Percentiles rank a stretch among this genome's conserved stretches.
Evolutionary conservation across 768 basidiomycete species (phyloP).

Genomic region (Naematelia aurantialba): DNA sequence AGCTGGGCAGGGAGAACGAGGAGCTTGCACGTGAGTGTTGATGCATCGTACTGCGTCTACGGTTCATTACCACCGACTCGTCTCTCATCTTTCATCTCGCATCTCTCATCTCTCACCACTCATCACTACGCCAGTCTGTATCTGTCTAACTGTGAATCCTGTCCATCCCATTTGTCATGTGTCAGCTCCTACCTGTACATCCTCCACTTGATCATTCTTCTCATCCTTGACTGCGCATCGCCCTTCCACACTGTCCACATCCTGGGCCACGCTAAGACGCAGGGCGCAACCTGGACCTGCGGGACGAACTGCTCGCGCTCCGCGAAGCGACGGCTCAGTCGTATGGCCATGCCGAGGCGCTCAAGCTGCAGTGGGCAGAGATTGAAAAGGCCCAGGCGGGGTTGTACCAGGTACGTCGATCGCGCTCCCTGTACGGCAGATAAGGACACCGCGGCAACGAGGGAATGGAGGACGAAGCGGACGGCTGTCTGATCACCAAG

Average conservation of each 20-base stretch:
- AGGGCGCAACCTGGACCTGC: constrained; percentile 74
- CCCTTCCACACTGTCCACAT: neutral
- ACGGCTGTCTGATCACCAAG: too few species aligned
- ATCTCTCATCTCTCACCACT: too few species aligned
- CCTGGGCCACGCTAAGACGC: neutral
- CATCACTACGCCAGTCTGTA: too few species aligned
- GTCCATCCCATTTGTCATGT: too few species aligned
- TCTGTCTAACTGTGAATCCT: too few species aligned
- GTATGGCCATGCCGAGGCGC: constrained; percentile 76
- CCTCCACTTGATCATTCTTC: too few species aligned
- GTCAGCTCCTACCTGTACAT: too few species aligned
- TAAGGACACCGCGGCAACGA: neutral
- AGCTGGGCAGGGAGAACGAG: constrained; percentile 78
- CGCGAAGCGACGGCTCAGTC: constrained; percentile 78
- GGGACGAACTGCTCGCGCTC: constrained; percentile 70
- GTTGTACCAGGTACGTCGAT: constrained; percentile 68
- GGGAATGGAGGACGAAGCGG: neutral
- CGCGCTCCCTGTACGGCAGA: neutral
- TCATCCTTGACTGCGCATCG: neutral
- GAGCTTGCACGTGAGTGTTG: constrained; percentile 74
- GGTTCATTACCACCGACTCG: constrained; percentile 8
- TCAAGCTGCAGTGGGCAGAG: constrained; percentile 80
- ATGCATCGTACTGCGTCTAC: neutral
- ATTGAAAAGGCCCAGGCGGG: constrained; percentile 83
- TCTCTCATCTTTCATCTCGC: constrained; percentile 1